These are phyloP conservation scores for Schwanniomyces polymorphus DNA, from an alignment of 805 yeast genomes.

Conservation along the genomic window DNA sequence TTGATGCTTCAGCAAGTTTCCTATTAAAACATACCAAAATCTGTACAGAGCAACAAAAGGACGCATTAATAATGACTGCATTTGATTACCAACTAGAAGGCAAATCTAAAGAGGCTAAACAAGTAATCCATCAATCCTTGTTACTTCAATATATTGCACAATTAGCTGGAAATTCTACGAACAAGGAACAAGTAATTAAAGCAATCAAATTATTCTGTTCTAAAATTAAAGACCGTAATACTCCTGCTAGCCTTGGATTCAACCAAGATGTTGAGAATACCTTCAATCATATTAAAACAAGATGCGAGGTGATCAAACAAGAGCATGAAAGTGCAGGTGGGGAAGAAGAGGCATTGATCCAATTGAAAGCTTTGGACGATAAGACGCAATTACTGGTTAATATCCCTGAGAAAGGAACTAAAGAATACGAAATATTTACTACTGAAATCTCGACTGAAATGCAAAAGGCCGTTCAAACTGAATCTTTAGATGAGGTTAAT, in stretches of 20 bases:
- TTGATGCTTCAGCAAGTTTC: slow-evolving; percentile 50
- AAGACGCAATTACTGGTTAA: slow-evolving; percentile 69
- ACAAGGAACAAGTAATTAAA: slow-evolving; percentile 30
- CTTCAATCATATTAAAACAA: slow-evolving; percentile 65
- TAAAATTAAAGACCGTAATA: slow-evolving; percentile 49
- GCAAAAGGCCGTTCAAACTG: slow-evolving; percentile 75
- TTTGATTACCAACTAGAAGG: slow-evolving; percentile 78
- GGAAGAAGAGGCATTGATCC: slow-evolving; percentile 76
- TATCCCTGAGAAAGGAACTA: slow-evolving; percentile 59
- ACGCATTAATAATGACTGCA: slow-evolving; percentile 88
- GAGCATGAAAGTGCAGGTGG: slow-evolving; percentile 40
- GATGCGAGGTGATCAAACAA: slow-evolving; percentile 67
- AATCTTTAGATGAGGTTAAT: slow-evolving; percentile 75
- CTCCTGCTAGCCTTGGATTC: slow-evolving; percentile 72
- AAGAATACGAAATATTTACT: slow-evolving; percentile 56
- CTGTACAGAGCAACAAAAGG: slow-evolving; percentile 82
- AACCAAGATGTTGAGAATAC: slow-evolving; percentile 73
- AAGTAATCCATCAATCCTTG: slow-evolving; percentile 77
- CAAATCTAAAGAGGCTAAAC: slow-evolving; percentile 53
- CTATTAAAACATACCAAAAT: slow-evolving; percentile 64
- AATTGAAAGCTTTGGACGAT: slow-evolving; percentile 85
- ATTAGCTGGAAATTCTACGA: slow-evolving; percentile 33
- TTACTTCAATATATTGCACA: slow-evolving; percentile 70
- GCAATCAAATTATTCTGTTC: slow-evolving; percentile 66
- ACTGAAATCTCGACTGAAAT: slow-evolving; percentile 56